Conservation (phyloP, 352 stramenopile species). For the Phytophthora podocarpi region DNA sequence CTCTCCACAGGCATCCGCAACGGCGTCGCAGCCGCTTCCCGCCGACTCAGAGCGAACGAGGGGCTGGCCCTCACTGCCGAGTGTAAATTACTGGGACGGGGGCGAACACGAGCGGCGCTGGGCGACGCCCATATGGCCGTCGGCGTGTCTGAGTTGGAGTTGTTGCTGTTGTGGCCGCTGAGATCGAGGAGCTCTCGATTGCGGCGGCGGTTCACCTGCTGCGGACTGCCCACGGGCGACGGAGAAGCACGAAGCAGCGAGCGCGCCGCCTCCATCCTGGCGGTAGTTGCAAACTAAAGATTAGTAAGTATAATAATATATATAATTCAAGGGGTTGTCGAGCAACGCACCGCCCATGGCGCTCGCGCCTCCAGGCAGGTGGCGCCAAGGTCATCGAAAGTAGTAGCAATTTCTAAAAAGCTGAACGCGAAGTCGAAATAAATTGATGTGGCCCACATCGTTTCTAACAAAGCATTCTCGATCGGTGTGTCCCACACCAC, state of each 20-base stretch:
- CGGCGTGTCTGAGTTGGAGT: background rate
- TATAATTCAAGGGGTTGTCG: too few relatives aligned
- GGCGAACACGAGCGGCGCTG: conserved; percentile 40
- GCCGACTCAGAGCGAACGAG: conserved; percentile 38
- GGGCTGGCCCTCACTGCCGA: conserved; percentile 36
- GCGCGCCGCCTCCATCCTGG: conserved; percentile 39
- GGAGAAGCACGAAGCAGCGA: conserved; percentile 28
- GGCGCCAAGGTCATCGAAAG: background rate
- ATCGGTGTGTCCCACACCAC: too few relatives aligned
- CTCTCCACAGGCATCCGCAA: conserved; percentile 6
- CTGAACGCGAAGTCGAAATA: too few relatives aligned
- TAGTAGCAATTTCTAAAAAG: too few relatives aligned
- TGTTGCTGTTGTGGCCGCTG: background rate
- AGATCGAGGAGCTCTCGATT: background rate
- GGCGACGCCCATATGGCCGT: conserved; percentile 43
- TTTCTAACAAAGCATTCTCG: too few relatives aligned
- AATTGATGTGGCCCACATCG: too few relatives aligned
- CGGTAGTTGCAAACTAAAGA: background rate
- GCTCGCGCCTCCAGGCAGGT: conserved; percentile 28
- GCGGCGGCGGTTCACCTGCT: background rate
- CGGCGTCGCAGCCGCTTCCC: conserved; percentile 14
- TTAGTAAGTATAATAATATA: background rate
- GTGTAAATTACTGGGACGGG: conserved; percentile 55
- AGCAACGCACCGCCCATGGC: conserved; percentile 18
- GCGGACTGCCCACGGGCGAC: conserved; percentile 1